These are phyloP conservation scores for Asclepias syriaca DNA, from an alignment of 257 asterid species.

Conservation along the genomic window DNA sequence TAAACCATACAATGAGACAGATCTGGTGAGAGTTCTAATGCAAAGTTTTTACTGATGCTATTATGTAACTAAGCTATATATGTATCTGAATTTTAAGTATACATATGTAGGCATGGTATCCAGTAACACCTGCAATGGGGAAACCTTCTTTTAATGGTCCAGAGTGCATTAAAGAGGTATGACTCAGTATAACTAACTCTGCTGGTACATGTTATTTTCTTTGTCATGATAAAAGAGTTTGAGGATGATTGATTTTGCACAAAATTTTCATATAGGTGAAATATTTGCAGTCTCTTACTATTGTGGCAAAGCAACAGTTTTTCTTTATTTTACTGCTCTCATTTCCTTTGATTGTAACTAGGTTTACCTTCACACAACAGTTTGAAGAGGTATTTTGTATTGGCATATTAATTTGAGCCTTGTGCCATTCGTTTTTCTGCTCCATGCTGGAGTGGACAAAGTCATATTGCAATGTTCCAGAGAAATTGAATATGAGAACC, in stretches of 20 bases:
- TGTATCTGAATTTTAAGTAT: slow-evolving; percentile 13
- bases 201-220: background rate
- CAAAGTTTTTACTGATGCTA: background rate
- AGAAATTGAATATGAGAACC: too few relatives aligned
- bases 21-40: slow-evolving; percentile 51
- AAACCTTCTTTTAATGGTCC: slow-evolving; percentile 79
- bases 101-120: slow-evolving; percentile 68
- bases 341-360: background rate
- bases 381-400: background rate
- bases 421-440: background rate
- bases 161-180: slow-evolving; percentile 86
- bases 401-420: background rate
- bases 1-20: slow-evolving; percentile 73
- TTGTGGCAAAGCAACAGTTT: background rate
- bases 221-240: background rate
- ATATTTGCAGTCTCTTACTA: background rate
- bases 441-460: background rate
- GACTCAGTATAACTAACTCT: background rate
- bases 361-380: background rate
- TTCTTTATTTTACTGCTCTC: background rate
- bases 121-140: slow-evolving; percentile 90
- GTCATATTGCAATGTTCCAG: background rate
- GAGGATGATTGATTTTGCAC: background rate
- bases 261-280: background rate
- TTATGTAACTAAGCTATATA: background rate